phyloP scores from a whole-genome alignment of 2,329 filamentous ascomycete species.

The Corinectria fuckeliana region DNA sequence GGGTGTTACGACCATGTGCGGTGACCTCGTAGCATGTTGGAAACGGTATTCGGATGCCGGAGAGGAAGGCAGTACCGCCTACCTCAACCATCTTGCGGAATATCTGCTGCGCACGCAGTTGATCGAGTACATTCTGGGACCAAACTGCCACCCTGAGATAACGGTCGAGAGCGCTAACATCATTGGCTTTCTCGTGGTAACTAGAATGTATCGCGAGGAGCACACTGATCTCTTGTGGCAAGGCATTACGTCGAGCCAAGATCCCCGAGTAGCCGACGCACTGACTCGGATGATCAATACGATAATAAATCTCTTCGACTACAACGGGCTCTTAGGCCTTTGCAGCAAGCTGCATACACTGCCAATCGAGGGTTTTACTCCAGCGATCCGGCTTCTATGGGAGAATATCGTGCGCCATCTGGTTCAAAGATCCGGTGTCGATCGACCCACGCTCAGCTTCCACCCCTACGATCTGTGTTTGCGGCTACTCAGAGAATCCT shows the following conservation, averaged over 20 bases:
- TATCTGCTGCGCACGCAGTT: conserved; percentile 75
- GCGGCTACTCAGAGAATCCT: conserved; percentile 75
- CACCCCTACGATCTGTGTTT: conserved; percentile 62
- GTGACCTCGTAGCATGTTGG: conserved; percentile 72
- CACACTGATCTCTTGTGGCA: conserved; percentile 87
- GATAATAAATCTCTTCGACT: conserved; percentile 57
- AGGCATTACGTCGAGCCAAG: conserved; percentile 79
- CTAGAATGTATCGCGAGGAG: conserved; percentile 70
- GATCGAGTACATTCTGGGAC: conserved; percentile 85
- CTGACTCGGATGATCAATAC: conserved; percentile 69
- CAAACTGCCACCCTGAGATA: conserved; percentile 91
- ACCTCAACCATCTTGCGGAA: conserved; percentile 71
- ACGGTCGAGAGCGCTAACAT: conserved; percentile 83
- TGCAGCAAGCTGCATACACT: conserved; percentile 73
- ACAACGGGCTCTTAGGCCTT: conserved; percentile 65
- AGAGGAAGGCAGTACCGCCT: conserved; percentile 48
- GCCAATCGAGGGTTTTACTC: conserved; percentile 67
- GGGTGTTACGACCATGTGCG: conserved; percentile 77
- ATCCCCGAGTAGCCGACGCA: conserved; percentile 83
- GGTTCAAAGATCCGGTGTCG: conserved; percentile 51
- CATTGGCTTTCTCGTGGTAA: conserved; percentile 84
- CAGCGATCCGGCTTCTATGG: conserved; percentile 67
- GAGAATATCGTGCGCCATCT: conserved; percentile 60
- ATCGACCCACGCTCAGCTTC: conserved; percentile 43
- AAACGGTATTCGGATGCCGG: conserved; percentile 58